A percentile compares a stretch with the other conserved stretches of the same genome.
Conservation (phyloP, 2,329 filamentous ascomycete species). For the Graphilbum sp. region DNA sequence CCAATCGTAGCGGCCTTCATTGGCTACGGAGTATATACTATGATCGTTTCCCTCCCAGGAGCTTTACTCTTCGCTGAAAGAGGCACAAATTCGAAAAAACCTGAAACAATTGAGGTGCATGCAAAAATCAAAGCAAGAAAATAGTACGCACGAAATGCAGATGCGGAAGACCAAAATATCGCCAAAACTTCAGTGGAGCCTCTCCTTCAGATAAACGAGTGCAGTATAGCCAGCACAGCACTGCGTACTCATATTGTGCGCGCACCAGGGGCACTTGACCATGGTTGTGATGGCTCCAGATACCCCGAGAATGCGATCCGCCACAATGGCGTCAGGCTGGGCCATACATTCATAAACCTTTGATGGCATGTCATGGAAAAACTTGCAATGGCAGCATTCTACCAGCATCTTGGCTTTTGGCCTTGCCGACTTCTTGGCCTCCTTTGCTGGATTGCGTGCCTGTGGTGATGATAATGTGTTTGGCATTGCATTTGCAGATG, state of each 20-base stretch:
- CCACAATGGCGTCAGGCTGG: conserved; percentile 36
- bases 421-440: conserved; percentile 3
- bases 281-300: conserved; percentile 41
- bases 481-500: background rate
- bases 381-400: conserved; percentile 47
- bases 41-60: no score
- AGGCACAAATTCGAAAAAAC: no score
- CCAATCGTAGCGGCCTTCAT: no score
- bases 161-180: no score
- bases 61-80: no score
- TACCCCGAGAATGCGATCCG: conserved; percentile 33
- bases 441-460: conserved; percentile 5
- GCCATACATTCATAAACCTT: conserved; percentile 49
- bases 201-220: conserved; percentile 48
- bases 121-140: no score
- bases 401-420: conserved; percentile 45
- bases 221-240: conserved; percentile 57
- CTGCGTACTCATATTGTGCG: conserved; percentile 49
- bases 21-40: no score
- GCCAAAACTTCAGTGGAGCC: conserved; percentile 25
- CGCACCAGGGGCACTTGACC: conserved; percentile 56
- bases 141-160: no score
- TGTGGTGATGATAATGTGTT: no score
- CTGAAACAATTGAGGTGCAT: no score
- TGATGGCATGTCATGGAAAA: conserved; percentile 49